Evolutionary conservation across 1,284 basidiomycete genomes (phyloP), one percentile per base, ranked within the genome.

Genomic region (Omphalotus olearius): DNA sequence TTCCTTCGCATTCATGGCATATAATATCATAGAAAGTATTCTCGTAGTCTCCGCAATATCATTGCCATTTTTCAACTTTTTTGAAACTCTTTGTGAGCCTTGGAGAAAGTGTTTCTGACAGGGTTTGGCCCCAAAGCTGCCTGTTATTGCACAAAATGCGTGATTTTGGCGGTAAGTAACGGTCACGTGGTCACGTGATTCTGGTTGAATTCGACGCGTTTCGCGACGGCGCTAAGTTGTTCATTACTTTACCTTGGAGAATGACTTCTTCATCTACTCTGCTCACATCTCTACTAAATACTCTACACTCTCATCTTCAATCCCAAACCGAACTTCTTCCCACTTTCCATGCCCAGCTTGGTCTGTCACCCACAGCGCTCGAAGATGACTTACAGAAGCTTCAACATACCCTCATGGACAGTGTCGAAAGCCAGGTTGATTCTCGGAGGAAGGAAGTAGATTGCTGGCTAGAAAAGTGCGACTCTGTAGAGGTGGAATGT

Each of bases 311-410:
- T 10, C 85, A 88, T 62, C 70, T 91, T 2, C 85, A 85, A 64
- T 71, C 82, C 2, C 88, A 91, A 67, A 89, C 86, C 0, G 80
- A 85, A 57, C 71, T 88, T 14, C 69, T 91, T 9, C 89, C 89
- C 5, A 81, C 82, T 4, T 71, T 91, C 4, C 87, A 91, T 59
- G 70, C 72, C 3, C 80, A 80, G 57, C 84, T 91, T 13, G 88
- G 89, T 23, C 72, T 91, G 14, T 85, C 88, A 17, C 67, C 79
- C 20, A 81, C 81, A 2, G 84, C 88, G 0, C 78, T 91, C 36
- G 82, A 86, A 63, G 85, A 89, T 62, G 88, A 91, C 52, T 74
- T 91, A 10, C 69, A 74, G 42, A 64, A 73, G 13, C 71, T 91
- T 4, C 82, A 90, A 57, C 72, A 80, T 41, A 77, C 83, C 50